Percentiles rank a stretch among this genome's conserved stretches.
These are phyloP conservation scores for Sporothrix globosa DNA, from an alignment of 2,329 filamentous ascomycete genomes.

Conservation along the genomic window DNA sequence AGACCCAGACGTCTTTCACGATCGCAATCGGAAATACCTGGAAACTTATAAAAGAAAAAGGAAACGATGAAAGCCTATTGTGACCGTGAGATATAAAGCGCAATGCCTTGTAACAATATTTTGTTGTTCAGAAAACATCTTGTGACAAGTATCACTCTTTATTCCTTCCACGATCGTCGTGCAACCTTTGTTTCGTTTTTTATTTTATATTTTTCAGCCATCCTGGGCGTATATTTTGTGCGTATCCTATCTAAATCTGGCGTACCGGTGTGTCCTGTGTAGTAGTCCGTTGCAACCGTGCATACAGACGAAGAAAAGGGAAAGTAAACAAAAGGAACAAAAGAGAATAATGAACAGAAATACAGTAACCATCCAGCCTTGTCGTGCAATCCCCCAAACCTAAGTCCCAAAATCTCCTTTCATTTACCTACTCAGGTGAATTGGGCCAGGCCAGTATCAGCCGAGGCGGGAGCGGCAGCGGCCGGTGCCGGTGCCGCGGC, in stretches of 20 bases:
- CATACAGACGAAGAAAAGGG: neutral
- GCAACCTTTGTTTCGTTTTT: neutral
- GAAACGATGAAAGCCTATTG: too few species aligned
- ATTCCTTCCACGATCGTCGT: too few species aligned
- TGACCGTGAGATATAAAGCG: too few species aligned
- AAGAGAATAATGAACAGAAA: neutral
- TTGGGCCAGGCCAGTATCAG: conserved; percentile 36
- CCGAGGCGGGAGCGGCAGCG: conserved; percentile 16
- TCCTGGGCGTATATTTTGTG: conserved; percentile 24
- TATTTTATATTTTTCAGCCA: conserved; percentile 2
- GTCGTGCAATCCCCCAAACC: conserved; percentile 8
- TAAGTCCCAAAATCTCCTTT: neutral
- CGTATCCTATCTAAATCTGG: conserved; percentile 17
- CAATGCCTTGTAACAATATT: too few species aligned
- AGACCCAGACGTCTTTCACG: neutral
- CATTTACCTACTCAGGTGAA: conserved; percentile 36
- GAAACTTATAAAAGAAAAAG: too few species aligned
- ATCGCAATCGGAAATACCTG: neutral
- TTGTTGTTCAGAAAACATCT: neutral
- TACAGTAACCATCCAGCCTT: neutral
- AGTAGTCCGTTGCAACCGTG: neutral
- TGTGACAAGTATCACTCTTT: neutral
- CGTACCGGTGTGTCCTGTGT: neutral
- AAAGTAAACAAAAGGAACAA: conserved; percentile 4
- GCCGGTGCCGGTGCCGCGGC: conserved; percentile 32